phyloP scores from a whole-genome alignment of 139 green algal species.

The Micromonas commoda region DNA sequence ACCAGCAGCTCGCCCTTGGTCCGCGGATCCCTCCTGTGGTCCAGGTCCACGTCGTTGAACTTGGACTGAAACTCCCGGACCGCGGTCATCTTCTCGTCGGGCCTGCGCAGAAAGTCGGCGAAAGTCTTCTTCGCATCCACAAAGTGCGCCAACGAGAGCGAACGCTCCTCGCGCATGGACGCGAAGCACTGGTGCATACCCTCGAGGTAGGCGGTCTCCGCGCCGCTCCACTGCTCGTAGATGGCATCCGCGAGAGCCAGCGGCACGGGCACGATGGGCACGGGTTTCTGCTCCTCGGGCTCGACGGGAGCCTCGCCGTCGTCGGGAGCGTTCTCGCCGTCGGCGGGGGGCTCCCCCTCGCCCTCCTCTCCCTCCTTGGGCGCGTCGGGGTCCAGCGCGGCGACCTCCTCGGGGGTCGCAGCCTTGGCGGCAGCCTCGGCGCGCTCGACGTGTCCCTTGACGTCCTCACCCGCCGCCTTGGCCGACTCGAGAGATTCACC shows the following conservation, averaged over 20 bases:
- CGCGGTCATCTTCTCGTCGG: constrained; percentile 29
- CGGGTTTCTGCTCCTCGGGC: constrained; percentile 17
- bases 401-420: background rate
- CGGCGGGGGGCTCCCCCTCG: constrained; percentile 7
- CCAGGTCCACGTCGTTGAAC: constrained; percentile 62
- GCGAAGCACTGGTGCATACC: constrained; percentile 26
- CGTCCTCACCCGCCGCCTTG: background rate
- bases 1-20: constrained; percentile 61
- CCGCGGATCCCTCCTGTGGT: constrained; percentile 43
- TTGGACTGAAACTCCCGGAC: constrained; percentile 28
- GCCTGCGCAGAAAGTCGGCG: constrained; percentile 21
- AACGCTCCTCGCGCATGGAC: constrained; percentile 43
- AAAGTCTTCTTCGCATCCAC: constrained; percentile 28
- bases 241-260: constrained; percentile 19
- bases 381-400: constrained; percentile 19
- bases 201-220: constrained; percentile 10
- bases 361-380: constrained; percentile 39
- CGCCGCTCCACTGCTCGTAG: background rate
- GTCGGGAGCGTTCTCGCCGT: background rate
- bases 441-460: constrained; percentile 2
- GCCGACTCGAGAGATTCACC: constrained; percentile 42
- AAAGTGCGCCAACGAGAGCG: constrained; percentile 43
- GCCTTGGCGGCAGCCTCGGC: constrained; percentile 6
- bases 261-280: constrained; percentile 29
- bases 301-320: background rate